Evolutionary conservation across 192 early-diverging fungal species (phyloP).

Genomic region (Coemansia sp.): DNA sequence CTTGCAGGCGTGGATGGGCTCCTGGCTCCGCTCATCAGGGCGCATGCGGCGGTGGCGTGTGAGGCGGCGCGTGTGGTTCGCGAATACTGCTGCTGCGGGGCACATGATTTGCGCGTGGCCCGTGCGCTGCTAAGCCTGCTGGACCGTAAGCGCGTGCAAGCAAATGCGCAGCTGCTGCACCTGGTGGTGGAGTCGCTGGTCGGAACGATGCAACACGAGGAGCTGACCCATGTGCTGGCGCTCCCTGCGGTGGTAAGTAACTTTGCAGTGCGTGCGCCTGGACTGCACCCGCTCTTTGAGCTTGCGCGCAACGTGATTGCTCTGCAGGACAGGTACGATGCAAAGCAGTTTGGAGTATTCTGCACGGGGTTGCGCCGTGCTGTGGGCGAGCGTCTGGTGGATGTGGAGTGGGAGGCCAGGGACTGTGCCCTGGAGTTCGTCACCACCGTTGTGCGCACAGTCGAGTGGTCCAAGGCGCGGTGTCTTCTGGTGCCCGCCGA

Average conservation of each 20-base stretch:
- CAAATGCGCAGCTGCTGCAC: constrained; percentile 26
- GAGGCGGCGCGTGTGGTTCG: constrained; percentile 40
- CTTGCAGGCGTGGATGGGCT: neutral
- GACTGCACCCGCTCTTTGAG: constrained; percentile 27
- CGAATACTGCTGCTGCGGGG: constrained; percentile 20
- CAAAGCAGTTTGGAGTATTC: neutral
- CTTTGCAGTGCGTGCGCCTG: constrained; percentile 36
- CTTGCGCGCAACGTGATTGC: constrained; percentile 24
- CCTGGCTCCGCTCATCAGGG: neutral
- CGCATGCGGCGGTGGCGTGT: neutral
- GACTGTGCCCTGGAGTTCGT: constrained; percentile 47
- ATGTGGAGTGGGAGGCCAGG: constrained; percentile 49
- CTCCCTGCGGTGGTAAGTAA: constrained; percentile 17
- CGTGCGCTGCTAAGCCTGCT: constrained; percentile 15
- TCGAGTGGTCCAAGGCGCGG: neutral
- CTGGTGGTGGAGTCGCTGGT: constrained; percentile 18
- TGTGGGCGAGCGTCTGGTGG: constrained; percentile 20
- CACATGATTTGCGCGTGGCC: constrained; percentile 6
- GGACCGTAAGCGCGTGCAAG: constrained; percentile 10
- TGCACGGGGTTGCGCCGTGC: constrained; percentile 2
- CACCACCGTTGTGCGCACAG: neutral
- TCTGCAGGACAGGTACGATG: neutral
- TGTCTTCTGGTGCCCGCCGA: neutral
- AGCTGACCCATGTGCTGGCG: constrained; percentile 7
- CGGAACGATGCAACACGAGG: too few relatives aligned